These are phyloP conservation scores for Nicotiana obtusifolia DNA, from an alignment of 257 asterid genomes.

Conservation along the genomic window DNA sequence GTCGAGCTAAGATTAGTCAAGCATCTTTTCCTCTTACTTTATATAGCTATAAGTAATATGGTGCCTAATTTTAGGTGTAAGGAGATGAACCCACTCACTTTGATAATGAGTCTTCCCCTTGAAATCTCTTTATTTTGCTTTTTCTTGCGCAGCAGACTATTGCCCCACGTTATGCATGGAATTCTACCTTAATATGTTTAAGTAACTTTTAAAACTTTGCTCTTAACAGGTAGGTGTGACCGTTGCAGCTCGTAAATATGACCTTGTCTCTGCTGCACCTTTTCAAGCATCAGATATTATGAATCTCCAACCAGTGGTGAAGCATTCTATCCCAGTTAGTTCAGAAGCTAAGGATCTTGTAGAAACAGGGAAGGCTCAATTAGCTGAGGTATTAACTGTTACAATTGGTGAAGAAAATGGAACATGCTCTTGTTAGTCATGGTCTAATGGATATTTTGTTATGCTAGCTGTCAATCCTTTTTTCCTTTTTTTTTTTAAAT, in stretches of 20 bases:
- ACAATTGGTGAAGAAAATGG: background rate
- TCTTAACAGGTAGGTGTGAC: constrained; percentile 73
- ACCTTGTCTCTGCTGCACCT: constrained; percentile 59
- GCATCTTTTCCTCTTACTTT: background rate
- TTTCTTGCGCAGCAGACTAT: background rate
- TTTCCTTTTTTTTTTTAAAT: background rate
- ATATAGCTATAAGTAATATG: background rate
- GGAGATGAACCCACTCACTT: background rate
- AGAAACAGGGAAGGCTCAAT: constrained; percentile 88
- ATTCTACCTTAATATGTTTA: background rate
- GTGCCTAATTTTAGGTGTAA: background rate
- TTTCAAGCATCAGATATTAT: constrained; percentile 74
- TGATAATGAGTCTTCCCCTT: background rate
- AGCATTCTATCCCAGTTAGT: constrained; percentile 92
- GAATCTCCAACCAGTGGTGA: constrained; percentile 84
- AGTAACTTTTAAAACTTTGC: background rate
- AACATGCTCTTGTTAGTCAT: background rate
- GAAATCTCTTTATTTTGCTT: background rate
- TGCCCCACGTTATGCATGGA: background rate
- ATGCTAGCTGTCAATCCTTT: background rate
- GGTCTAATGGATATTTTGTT: background rate
- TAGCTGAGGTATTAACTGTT: constrained; percentile 68
- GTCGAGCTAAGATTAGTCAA: background rate
- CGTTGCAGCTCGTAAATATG: constrained; percentile 76
- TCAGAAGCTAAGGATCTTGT: constrained; percentile 93